Evolutionary conservation across 208 protist genomes (phyloP).

Genomic region (Phytomonas sp.): DNA sequence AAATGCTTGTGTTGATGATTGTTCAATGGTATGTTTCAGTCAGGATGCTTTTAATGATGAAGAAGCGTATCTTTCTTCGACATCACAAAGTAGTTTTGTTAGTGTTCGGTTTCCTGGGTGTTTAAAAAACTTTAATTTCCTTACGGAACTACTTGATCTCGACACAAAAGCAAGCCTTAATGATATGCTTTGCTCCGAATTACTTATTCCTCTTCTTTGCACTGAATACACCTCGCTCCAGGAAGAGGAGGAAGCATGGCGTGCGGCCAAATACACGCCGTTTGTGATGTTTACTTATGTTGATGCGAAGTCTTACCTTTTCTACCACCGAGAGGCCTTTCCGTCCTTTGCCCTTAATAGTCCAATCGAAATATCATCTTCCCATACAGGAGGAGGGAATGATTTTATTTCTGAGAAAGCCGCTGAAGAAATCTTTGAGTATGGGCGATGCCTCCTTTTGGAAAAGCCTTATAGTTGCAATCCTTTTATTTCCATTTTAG

Average conservation of each 20-base stretch:
- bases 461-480: slow-evolving; percentile 25
- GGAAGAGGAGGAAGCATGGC: slow-evolving; percentile 25
- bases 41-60: background rate
- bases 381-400: slow-evolving; percentile 9
- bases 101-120: slow-evolving; percentile 16
- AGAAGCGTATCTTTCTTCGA: background rate
- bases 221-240: slow-evolving; percentile 4
- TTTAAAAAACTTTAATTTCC: slow-evolving; percentile 22
- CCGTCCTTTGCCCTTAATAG: slow-evolving; percentile 57
- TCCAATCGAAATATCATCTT: slow-evolving; percentile 17
- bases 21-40: background rate
- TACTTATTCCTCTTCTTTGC: slow-evolving; percentile 16
- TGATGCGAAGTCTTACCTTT: slow-evolving; percentile 94
- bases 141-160: slow-evolving; percentile 12
- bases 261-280: slow-evolving; percentile 27
- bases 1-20: slow-evolving; percentile 6
- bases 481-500: slow-evolving; percentile 29
- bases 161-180: slow-evolving; percentile 7
- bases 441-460: slow-evolving; percentile 19
- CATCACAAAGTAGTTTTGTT: slow-evolving; percentile 8
- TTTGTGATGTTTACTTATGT: slow-evolving; percentile 88
- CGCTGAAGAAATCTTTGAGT: slow-evolving; percentile 18
- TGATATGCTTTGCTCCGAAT: background rate
- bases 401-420: slow-evolving; percentile 13
- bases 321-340: slow-evolving; percentile 92